These are phyloP conservation scores for Leccinum variicolor DNA, from an alignment of 768 basidiomycete genomes.

Conservation along the genomic window DNA sequence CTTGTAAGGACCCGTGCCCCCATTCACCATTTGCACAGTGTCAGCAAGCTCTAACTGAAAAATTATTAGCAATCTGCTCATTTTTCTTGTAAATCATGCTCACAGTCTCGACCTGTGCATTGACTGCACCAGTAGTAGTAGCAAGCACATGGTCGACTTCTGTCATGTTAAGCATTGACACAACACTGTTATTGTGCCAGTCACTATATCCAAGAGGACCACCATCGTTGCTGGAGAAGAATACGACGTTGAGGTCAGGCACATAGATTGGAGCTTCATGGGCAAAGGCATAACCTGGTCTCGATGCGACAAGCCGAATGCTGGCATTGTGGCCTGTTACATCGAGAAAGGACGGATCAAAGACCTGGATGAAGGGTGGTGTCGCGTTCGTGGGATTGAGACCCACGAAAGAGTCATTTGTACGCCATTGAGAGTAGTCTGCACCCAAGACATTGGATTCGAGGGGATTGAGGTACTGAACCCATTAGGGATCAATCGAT, in stretches of 20 bases:
- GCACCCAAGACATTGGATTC: constrained; percentile 50
- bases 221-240: constrained; percentile 71
- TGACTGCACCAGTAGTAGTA: constrained; percentile 35
- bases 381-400: constrained; percentile 63
- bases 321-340: constrained; percentile 58
- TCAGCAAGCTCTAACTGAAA: constrained; percentile 55
- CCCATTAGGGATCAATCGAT: neutral
- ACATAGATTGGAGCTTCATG: constrained; percentile 78
- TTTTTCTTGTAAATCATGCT: constrained; percentile 5
- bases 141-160: constrained; percentile 49
- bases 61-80: neutral
- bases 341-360: constrained; percentile 50
- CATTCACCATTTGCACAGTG: constrained; percentile 67
- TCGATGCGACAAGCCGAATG: constrained; percentile 59
- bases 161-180: constrained; percentile 58
- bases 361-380: constrained; percentile 59
- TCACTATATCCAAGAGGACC: constrained; percentile 63
- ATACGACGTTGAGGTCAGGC: constrained; percentile 60
- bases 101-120: constrained; percentile 47
- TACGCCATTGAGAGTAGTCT: constrained; percentile 38
- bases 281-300: constrained; percentile 65
- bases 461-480: constrained; percentile 49
- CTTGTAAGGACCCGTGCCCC: constrained; percentile 61
- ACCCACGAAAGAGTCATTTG: constrained; percentile 37
- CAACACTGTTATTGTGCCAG: constrained; percentile 58